A percentile compares a stretch with the other conserved stretches of the same genome.
Evolutionary conservation across 2,329 filamentous ascomycete genomes (phyloP).

Genomic region (Westerdykella aurantiaca): DNA sequence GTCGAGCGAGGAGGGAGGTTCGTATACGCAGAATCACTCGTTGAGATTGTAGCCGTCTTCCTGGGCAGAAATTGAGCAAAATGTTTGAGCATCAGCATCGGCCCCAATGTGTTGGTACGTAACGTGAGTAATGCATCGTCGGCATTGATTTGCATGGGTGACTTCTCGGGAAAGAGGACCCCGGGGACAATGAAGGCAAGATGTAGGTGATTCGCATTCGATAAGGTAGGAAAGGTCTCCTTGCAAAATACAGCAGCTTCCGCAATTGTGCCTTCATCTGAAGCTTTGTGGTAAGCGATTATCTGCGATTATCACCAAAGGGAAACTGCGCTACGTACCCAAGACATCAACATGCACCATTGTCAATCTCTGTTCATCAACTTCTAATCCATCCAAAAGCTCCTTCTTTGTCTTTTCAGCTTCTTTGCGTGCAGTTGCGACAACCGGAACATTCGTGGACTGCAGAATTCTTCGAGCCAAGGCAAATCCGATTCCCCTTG

Average conservation of each 20-base stretch:
- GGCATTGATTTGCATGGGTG: slow-evolving; percentile 59
- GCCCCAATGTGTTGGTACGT: slow-evolving; percentile 66
- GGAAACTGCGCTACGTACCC: slow-evolving; percentile 36
- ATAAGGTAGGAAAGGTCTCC: slow-evolving; percentile 45
- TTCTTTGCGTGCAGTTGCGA: slow-evolving; percentile 56
- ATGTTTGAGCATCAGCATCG: slow-evolving; percentile 71
- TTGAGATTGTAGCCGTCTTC: slow-evolving; percentile 30
- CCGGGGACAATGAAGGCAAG: slow-evolving; percentile 67
- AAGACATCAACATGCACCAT: slow-evolving; percentile 53
- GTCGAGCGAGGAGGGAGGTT: slow-evolving; percentile 50
- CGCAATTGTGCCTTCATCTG: slow-evolving; percentile 59
- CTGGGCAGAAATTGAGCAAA: slow-evolving; percentile 64
- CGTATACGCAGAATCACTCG: neutral
- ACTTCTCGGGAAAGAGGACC: slow-evolving; percentile 67
- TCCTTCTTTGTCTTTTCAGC: slow-evolving; percentile 44
- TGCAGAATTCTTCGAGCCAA: slow-evolving; percentile 54
- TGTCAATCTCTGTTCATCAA: slow-evolving; percentile 45
- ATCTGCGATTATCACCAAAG: neutral
- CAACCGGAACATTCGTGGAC: slow-evolving; percentile 53
- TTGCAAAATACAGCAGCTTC: slow-evolving; percentile 51
- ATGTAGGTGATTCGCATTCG: slow-evolving; percentile 54
- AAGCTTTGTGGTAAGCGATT: neutral
- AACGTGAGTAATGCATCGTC: slow-evolving; percentile 61
- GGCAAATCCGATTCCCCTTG: slow-evolving; percentile 58
- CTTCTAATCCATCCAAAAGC: slow-evolving; percentile 47